Evolutionary conservation across 495 filamentous ascomycete species (phyloP), one percentile per base, ranked within the genome.

Genomic region (Penicillium cinerascens): DNA sequence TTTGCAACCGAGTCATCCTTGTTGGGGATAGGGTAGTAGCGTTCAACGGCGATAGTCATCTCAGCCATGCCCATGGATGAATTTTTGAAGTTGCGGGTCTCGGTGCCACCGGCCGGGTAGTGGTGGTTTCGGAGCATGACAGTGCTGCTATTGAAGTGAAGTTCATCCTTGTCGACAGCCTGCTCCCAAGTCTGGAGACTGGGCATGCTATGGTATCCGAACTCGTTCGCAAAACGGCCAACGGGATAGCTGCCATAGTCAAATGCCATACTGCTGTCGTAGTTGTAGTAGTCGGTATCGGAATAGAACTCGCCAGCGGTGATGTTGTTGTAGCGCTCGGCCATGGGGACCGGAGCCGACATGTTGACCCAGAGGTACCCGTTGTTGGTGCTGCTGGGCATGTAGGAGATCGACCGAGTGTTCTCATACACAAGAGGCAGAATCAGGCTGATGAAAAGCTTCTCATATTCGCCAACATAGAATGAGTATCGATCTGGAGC

Each of bases 261-360:
- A 66, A 85, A 87, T 0, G 82, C 76, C 17, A 76, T 55, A 8
- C 51, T 58, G 27, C 76, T 75, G 58, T 82, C 69, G 52, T 89
- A 89, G 54, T 86, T 81, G 67, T 89, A 89, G 59, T 83, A 79
- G 49, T 88, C 85, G 8, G 84, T 87, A 58, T 88, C 81, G 10
- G 83, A 83, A 58, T 88, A 87, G 33, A 86, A 78, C 4, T 69
- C 67, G 1, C 83, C 83, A 15, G 66, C 47, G 0, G 79, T 81
- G 4, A 67, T 59, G 56, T 87, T 85, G 38, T 80, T 52, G 60
- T 87, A 88, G 39, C 85, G 69, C 59, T 86, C 75, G 0, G 72
- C 73, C 61, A 87, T 82, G 1, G 84, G 83, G 8, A 80, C 69
- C 1, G 81, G 69, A 3, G 71, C 67, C 8, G 77, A 80, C 47